Percentiles rank a stretch among this genome's conserved stretches.
phyloP scores from a whole-genome alignment of 805 yeast species.

The Blastobotrys peoriensis region DNA sequence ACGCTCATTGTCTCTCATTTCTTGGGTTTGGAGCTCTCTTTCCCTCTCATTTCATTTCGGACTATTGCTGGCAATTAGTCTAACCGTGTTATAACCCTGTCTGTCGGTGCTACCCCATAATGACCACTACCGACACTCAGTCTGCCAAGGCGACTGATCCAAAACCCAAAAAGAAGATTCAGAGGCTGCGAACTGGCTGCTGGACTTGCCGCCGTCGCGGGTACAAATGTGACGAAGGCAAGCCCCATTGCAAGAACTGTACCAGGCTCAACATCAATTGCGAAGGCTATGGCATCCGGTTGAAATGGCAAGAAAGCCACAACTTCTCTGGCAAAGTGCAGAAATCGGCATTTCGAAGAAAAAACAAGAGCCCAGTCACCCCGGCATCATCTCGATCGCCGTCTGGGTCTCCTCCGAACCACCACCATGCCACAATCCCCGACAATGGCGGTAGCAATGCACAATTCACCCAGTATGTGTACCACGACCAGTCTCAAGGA shows the following conservation, averaged over 20 bases:
- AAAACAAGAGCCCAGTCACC: neutral
- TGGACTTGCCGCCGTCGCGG: constrained; percentile 25
- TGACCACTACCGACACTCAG: neutral
- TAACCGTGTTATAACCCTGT: no score
- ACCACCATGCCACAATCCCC: neutral
- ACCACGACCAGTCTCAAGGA: neutral
- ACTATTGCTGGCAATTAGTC: no score
- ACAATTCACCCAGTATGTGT: neutral
- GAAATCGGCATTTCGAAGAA: neutral
- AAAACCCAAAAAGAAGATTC: constrained; percentile 16
- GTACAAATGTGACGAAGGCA: constrained; percentile 23
- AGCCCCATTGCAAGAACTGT: constrained; percentile 22
- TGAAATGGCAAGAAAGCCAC: constrained; percentile 23
- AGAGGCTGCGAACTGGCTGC: constrained; percentile 21
- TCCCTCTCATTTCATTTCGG: no score
- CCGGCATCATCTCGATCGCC: neutral
- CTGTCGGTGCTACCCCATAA: neutral
- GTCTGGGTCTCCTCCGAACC: neutral
- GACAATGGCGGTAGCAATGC: neutral
- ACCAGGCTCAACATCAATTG: constrained; percentile 13
- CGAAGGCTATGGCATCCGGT: constrained; percentile 23
- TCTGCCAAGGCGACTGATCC: neutral
- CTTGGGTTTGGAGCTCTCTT: no score
- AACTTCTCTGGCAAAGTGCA: neutral
- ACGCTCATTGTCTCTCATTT: no score